These are phyloP conservation scores for Cantharellus anzutake DNA, from an alignment of 768 basidiomycete species.

Conservation along the genomic window DNA sequence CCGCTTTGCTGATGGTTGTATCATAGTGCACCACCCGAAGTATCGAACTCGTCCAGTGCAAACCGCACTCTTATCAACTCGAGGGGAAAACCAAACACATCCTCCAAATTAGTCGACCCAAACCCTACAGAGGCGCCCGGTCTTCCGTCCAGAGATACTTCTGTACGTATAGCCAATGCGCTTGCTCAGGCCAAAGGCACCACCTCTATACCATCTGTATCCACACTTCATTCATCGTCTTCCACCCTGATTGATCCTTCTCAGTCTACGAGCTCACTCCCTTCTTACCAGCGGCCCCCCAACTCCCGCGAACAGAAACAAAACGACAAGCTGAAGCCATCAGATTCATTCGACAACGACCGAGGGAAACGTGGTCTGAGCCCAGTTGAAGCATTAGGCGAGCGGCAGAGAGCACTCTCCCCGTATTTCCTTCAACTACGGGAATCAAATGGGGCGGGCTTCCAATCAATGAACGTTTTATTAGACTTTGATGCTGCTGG, in stretches of 20 bases:
- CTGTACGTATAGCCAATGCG: slow-evolving; percentile 71
- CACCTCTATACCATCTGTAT: no score
- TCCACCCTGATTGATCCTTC: background rate
- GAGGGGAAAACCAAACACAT: background rate
- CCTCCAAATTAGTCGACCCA: background rate
- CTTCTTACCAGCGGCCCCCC: background rate
- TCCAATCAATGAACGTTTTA: slow-evolving; percentile 3
- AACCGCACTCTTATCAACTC: background rate
- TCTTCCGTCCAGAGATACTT: slow-evolving; percentile 47
- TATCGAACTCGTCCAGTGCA: background rate
- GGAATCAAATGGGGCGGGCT: background rate
- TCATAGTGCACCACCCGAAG: background rate
- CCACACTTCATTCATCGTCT: background rate
- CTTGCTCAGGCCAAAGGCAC: slow-evolving; percentile 38
- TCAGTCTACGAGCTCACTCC: background rate
- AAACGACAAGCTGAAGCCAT: slow-evolving; percentile 4
- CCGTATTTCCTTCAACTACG: background rate
- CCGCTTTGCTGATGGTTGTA: background rate
- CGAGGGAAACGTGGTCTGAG: background rate
- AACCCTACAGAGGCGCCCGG: background rate
- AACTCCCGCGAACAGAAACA: background rate
- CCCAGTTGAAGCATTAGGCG: slow-evolving; percentile 17
- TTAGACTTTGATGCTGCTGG: background rate
- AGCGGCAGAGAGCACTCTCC: slow-evolving; percentile 1
- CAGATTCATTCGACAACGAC: slow-evolving; percentile 24